phyloP scores from a whole-genome alignment of 2,329 filamentous ascomycete species.

The Aspergillus brasiliensis region DNA sequence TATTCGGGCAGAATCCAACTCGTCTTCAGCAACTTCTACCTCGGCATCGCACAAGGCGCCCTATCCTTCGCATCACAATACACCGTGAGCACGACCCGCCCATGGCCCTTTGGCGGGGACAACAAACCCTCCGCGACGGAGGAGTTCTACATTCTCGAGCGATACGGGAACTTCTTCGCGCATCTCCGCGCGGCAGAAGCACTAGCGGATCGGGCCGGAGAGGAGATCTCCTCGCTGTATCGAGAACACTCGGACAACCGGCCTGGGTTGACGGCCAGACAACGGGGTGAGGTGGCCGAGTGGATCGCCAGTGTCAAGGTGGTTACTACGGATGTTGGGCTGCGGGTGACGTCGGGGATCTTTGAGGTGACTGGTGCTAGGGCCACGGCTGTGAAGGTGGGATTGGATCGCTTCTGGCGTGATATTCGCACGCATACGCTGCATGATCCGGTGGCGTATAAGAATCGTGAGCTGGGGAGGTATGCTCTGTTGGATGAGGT shows the following conservation, averaged over 20 bases:
- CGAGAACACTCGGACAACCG: constrained; percentile 45
- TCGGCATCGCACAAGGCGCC: constrained; percentile 64
- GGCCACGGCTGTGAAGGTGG: constrained; percentile 60
- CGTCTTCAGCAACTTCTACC: constrained; percentile 67
- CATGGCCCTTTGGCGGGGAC: constrained; percentile 67
- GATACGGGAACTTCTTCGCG: constrained; percentile 66
- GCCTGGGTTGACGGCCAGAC: constrained; percentile 49
- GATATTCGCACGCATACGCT: constrained; percentile 67
- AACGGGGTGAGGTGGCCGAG: constrained; percentile 63
- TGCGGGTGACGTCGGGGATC: constrained; percentile 61
- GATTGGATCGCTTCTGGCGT: constrained; percentile 67
- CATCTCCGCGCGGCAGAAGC: constrained; percentile 63
- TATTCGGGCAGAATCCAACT: constrained; percentile 57
- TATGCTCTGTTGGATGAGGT: constrained; percentile 60
- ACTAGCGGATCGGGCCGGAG: constrained; percentile 59
- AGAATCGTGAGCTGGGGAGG: constrained; percentile 63
- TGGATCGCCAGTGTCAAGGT: constrained; percentile 66
- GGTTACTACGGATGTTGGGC: constrained; percentile 61
- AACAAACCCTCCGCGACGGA: constrained; percentile 62
- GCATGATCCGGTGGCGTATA: constrained; percentile 69
- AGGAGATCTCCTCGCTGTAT: constrained; percentile 53
- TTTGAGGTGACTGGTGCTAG: constrained; percentile 66
- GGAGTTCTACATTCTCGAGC: constrained; percentile 66
- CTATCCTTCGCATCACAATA: constrained; percentile 59
- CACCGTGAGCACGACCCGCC: constrained; percentile 58